Conservation (phyloP, 2,329 filamentous ascomycete genomes). For the Aspergillus ochraceoroseus region DNA sequence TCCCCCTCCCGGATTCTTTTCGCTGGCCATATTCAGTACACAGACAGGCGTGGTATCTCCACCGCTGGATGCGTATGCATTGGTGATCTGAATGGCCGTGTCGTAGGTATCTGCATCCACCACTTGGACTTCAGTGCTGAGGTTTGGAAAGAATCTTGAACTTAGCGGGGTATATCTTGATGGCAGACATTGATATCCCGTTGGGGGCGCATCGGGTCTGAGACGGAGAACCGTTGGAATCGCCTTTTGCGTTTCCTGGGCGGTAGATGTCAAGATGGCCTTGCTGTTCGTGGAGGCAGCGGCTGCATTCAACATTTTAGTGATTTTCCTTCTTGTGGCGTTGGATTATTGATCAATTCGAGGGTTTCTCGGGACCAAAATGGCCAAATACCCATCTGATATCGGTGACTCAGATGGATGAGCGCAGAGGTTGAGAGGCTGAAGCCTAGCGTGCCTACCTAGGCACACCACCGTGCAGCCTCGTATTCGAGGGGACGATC, state of each 20-base stretch:
- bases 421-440: no score
- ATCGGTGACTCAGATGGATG: no score
- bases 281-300: slow-evolving; percentile 7
- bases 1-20: slow-evolving; percentile 55
- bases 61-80: slow-evolving; percentile 20
- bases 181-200: slow-evolving; percentile 39
- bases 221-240: slow-evolving; percentile 48
- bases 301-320: neutral
- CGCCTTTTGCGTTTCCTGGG: slow-evolving; percentile 47
- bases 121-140: slow-evolving; percentile 45
- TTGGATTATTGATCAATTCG: no score
- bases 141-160: slow-evolving; percentile 42
- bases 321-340: neutral
- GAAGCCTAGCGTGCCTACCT: no score
- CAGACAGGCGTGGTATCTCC: slow-evolving; percentile 45
- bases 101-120: slow-evolving; percentile 56
- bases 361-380: no score
- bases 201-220: slow-evolving; percentile 40
- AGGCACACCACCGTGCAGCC: no score
- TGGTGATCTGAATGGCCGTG: slow-evolving; percentile 46
- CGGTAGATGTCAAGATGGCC: slow-evolving; percentile 39
- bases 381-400: no score
- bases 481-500: no score
- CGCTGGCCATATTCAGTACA: slow-evolving; percentile 63
- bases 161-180: slow-evolving; percentile 41